Evolutionary conservation across 352 stramenopile species (phyloP).

Genomic region (Sclerospora graminicola): DNA sequence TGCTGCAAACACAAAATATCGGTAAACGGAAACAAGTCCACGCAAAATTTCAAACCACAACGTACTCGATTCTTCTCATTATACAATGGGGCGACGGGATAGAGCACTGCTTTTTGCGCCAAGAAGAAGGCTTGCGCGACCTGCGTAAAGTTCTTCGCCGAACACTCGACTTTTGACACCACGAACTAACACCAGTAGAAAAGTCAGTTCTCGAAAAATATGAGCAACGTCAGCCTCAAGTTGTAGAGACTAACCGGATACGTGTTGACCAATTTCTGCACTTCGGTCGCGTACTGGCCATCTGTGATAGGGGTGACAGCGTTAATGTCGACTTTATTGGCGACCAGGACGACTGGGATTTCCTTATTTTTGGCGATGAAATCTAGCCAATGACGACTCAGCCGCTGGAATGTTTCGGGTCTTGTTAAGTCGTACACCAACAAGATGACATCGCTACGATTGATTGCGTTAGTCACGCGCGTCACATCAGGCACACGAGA

Average conservation of each 20-base stretch:
- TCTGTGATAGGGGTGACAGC: slow-evolving; percentile 48
- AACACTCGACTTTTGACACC: slow-evolving; percentile 77
- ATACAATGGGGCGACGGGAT: slow-evolving; percentile 82
- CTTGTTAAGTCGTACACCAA: slow-evolving; percentile 82
- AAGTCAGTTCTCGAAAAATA: neutral
- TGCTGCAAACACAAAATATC: slow-evolving; percentile 19
- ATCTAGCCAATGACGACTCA: slow-evolving; percentile 78
- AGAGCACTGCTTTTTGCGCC: slow-evolving; percentile 84
- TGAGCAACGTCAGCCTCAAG: neutral
- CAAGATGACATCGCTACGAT: slow-evolving; percentile 79
- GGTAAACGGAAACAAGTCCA: neutral
- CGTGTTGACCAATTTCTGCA: slow-evolving; percentile 53
- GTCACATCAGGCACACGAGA: slow-evolving; percentile 73
- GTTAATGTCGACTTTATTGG: slow-evolving; percentile 84
- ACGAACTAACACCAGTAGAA: slow-evolving; percentile 40
- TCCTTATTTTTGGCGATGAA: slow-evolving; percentile 83
- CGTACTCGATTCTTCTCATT: slow-evolving; percentile 73
- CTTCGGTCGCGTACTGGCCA: slow-evolving; percentile 57
- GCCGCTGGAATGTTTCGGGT: slow-evolving; percentile 74
- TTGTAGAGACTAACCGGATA: slow-evolving; percentile 36
- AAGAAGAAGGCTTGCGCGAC: slow-evolving; percentile 84
- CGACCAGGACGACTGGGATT: slow-evolving; percentile 80
- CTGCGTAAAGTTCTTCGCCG: slow-evolving; percentile 81
- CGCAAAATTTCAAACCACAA: neutral
- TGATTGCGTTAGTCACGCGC: slow-evolving; percentile 75